phyloP scores from a whole-genome alignment of 345 rosid species.

The Gossypium rotundifolium region DNA sequence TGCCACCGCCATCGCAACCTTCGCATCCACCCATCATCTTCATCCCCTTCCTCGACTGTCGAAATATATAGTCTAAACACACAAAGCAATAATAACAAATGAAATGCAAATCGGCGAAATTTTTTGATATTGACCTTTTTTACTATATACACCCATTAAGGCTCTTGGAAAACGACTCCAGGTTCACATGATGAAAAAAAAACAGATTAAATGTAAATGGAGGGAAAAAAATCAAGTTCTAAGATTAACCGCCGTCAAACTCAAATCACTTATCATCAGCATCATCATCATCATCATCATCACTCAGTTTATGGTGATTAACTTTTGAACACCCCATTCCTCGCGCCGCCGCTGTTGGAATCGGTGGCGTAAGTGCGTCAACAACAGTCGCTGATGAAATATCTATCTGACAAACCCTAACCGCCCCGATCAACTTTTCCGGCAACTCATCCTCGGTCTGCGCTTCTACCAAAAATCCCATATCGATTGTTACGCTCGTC shows the following conservation, averaged over 20 bases:
- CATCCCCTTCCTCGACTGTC: no score
- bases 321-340: conserved; percentile 53
- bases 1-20: no score
- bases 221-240: background rate
- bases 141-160: conserved; percentile 15
- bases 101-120: background rate
- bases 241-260: background rate
- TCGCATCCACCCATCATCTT: no score
- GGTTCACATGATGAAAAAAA: background rate
- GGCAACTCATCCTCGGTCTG: conserved; percentile 80
- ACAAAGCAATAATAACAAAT: no score
- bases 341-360: conserved; percentile 18
- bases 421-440: conserved; percentile 72
- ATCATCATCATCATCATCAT: background rate
- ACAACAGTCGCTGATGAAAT: conserved; percentile 67
- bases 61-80: no score
- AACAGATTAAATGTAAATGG: no score
- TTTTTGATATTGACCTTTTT: background rate
- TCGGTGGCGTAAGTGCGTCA: conserved; percentile 19
- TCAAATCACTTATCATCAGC: background rate
- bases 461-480: conserved; percentile 86
- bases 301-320: conserved; percentile 43
- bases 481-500: conserved; percentile 72
- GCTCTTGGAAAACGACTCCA: no score
- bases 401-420: conserved; percentile 89